phyloP scores from a whole-genome alignment of 2,329 filamentous ascomycete genomes.

The Stagonosporopsis chrysanthemi region DNA sequence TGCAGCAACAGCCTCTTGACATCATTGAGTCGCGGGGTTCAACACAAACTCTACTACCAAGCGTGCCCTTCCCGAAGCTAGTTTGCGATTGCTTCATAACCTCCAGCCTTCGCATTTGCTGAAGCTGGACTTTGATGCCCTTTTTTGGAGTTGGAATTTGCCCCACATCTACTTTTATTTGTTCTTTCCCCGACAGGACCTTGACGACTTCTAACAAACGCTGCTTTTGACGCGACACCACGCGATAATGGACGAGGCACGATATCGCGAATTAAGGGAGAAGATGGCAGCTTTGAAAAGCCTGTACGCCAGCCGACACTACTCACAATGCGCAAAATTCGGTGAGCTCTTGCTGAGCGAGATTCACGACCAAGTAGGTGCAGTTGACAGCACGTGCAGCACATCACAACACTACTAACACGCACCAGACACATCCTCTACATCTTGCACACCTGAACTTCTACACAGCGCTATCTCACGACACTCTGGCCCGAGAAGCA shows the following conservation, averaged over 20 bases:
- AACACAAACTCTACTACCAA: conserved; percentile 9
- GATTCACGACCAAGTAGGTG: conserved; percentile 32
- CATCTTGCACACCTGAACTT: conserved; percentile 48
- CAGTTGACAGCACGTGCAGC: not conserved
- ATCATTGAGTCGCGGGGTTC: conserved; percentile 16
- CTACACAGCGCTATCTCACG: conserved; percentile 49
- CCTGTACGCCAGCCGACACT: conserved; percentile 45
- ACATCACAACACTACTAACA: not conserved
- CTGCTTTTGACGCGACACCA: not conserved
- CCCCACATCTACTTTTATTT: not conserved
- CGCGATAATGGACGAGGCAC: conserved; percentile 12
- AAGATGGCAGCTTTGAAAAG: conserved; percentile 41
- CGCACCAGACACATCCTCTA: conserved; percentile 43
- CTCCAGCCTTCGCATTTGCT: conserved; percentile 13
- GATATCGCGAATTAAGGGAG: conserved; percentile 31
- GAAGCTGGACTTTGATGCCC: conserved; percentile 5
- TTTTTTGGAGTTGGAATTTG: not conserved
- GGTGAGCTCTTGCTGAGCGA: conserved; percentile 35
- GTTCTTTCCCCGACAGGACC: not conserved
- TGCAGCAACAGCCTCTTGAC: conserved; percentile 13
- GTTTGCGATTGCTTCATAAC: conserved; percentile 15
- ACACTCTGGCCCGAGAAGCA: conserved; percentile 47
- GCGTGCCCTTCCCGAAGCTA: conserved; percentile 11
- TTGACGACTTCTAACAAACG: not conserved
- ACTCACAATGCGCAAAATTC: conserved; percentile 45